Base-by-base conservation (phyloP, 768 basidiomycete genomes). In the Lactarius hatsudake region DNA sequence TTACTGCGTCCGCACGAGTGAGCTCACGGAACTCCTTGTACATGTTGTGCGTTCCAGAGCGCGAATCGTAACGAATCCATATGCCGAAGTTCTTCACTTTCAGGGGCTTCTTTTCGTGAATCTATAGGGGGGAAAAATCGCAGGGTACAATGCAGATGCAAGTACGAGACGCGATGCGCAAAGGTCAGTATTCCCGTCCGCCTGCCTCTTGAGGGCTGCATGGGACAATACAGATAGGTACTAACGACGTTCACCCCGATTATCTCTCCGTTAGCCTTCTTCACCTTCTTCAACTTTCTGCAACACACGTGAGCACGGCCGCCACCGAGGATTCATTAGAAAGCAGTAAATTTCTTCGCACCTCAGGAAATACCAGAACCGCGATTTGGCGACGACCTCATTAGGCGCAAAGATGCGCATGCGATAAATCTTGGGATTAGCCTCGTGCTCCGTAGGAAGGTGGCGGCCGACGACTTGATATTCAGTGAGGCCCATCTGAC, bases 11-110 rank as follows among this genome's bases (percentile, higher is more conserved):
- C 68, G 93, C 89, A 71, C 97, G 90, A 73, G 85, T 85, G 73
- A 99, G 89, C 74, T 98, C 96, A 76, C 95, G 93, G 91, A 93
- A 98, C 80, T 93, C 91, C 87, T 96, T 96, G 91, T 97, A 97
- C 95, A 98, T 96, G 88, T 99, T 99, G 89, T 98, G 97, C 56
- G 97, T 99, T 71, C 97, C 97, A 61, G 96, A 97, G 74, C 96
- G 94, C 63, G 96, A 98, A 82, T 99, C 97, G 81, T 99, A 99
- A 74, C 96, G 92, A 78, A 99, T 81, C 97, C 97, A 98, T 82
- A 99, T 93, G 72, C 97, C 97, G 77, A 99, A 98, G 90, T 97
- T 98, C 87, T 99, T 98, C 80, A 98, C 91, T 83, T 96, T 96
- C 79, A 97, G 77, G 28, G 97, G 97, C 80, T 91, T 94, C 87